phyloP scores from a whole-genome alignment of 208 protist species.

The Vickermania spadyakhi region DNA sequence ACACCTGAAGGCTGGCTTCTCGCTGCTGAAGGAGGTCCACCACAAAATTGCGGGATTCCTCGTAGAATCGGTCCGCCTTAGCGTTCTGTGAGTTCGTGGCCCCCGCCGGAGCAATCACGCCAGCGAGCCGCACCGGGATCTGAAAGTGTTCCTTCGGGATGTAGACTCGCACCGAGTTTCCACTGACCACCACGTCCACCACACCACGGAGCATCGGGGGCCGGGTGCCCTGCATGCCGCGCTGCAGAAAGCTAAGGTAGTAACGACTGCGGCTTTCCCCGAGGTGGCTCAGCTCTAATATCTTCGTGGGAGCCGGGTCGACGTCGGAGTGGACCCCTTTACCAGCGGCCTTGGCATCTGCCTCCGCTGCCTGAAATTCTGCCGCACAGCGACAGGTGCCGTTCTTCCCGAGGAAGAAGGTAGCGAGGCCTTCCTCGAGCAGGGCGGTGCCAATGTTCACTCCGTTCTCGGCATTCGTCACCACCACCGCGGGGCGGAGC shows the following conservation, averaged over 20 bases:
- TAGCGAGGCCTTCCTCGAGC: slow-evolving; percentile 69
- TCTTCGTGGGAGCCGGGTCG: slow-evolving; percentile 26
- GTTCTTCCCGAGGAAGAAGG: slow-evolving; percentile 70
- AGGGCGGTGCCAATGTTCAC: slow-evolving; percentile 64
- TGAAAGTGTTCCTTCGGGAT: slow-evolving; percentile 85
- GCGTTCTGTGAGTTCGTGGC: slow-evolving; percentile 23
- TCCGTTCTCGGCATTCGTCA: slow-evolving; percentile 44
- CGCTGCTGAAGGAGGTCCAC: slow-evolving; percentile 61
- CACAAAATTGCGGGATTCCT: slow-evolving; percentile 68
- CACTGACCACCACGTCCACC: slow-evolving; percentile 73
- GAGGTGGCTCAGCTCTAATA: slow-evolving; percentile 77
- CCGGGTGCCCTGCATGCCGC: slow-evolving; percentile 78
- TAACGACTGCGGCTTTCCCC: slow-evolving; percentile 68
- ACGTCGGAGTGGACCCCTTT: slow-evolving; percentile 37
- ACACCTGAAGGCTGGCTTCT: slow-evolving; percentile 79
- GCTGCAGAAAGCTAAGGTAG: slow-evolving; percentile 85
- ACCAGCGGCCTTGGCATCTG: slow-evolving; percentile 27
- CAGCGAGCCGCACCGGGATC: slow-evolving; percentile 76
- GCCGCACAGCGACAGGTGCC: slow-evolving; percentile 56
- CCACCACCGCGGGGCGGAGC: slow-evolving; percentile 51
- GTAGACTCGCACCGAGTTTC: slow-evolving; percentile 79
- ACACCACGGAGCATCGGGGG: slow-evolving; percentile 61
- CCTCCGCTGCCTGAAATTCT: slow-evolving; percentile 51
- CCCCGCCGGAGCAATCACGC: slow-evolving; percentile 58
- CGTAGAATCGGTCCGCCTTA: slow-evolving; percentile 50